Evolutionary conservation across 192 early-diverging fungal genomes (phyloP).

Genomic region (Linnemannia schmuckeri): DNA sequence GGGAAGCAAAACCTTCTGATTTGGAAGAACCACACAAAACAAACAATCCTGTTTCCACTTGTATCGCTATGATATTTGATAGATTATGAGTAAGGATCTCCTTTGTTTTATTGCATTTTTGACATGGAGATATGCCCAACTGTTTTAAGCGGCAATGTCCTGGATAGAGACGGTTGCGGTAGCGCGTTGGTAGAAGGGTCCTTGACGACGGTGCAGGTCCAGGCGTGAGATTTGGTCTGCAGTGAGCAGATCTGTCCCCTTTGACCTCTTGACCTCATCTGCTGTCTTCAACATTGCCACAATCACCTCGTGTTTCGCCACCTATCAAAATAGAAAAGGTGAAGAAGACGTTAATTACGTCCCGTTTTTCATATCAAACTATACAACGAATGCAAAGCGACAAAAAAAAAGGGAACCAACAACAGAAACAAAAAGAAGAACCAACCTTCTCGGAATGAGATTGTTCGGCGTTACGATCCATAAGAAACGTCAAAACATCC

Average conservation of each 20-base stretch:
- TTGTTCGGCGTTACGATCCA: slow-evolving; percentile 30
- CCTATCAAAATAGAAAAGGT: neutral
- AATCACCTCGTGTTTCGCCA: slow-evolving; percentile 41
- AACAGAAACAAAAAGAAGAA: neutral
- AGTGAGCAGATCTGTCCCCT: slow-evolving; percentile 5
- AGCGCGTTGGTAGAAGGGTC: slow-evolving; percentile 43
- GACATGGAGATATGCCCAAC: neutral
- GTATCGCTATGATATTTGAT: neutral
- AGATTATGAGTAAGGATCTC: neutral
- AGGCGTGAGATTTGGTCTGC: slow-evolving; percentile 45
- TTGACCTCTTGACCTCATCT: neutral
- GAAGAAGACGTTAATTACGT: neutral
- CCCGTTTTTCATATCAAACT: too few relatives aligned
- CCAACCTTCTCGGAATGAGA: slow-evolving; percentile 45
- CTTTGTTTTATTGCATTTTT: slow-evolving; percentile 21
- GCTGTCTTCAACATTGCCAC: slow-evolving; percentile 28
- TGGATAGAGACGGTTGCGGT: slow-evolving; percentile 42
- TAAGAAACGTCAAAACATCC: slow-evolving; percentile 28
- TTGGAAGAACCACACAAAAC: neutral
- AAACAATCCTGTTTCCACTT: neutral
- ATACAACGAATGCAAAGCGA: too few relatives aligned
- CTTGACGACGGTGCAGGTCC: slow-evolving; percentile 38
- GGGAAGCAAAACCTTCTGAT: slow-evolving; percentile 48
- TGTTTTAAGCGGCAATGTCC: slow-evolving; percentile 35
- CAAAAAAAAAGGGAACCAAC: neutral